Conservation (phyloP, 106 monocot species). For the Acanthochlamys bracteata region DNA sequence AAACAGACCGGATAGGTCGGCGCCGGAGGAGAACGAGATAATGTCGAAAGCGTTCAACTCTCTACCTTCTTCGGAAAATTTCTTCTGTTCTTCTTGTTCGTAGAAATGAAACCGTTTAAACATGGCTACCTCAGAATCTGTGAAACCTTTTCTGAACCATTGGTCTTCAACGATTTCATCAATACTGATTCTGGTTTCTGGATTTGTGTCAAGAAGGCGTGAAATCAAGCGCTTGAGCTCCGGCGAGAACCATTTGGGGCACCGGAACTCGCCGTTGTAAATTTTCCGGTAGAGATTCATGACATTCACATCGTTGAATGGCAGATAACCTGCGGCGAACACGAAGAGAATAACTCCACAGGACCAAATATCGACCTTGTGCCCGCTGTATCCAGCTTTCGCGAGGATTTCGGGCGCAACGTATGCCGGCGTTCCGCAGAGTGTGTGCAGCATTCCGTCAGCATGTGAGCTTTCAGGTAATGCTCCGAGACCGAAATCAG, state of each 20-base stretch:
- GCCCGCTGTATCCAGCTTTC: not conserved
- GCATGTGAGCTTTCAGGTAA: conserved; percentile 3
- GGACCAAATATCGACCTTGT: conserved; percentile 23
- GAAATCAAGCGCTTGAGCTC: conserved; percentile 18
- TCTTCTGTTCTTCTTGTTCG: conserved; percentile 8
- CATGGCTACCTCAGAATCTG: not conserved
- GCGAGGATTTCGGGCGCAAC: conserved; percentile 29
- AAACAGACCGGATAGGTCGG: conserved; percentile 32
- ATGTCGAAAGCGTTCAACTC: conserved; percentile 45
- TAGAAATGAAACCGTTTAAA: not conserved
- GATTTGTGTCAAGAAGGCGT: conserved; percentile 25
- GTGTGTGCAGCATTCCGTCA: conserved; percentile 28
- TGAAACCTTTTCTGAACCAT: conserved; percentile 17
- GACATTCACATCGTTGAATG: conserved; percentile 1
- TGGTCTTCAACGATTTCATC: conserved; percentile 17
- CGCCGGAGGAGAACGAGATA: conserved; percentile 29
- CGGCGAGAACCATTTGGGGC: conserved; percentile 28
- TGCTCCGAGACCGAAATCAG: conserved; percentile 30
- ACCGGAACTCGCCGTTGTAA: conserved; percentile 20
- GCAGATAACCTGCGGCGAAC: conserved; percentile 24
- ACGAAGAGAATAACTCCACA: conserved; percentile 40
- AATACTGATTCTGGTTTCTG: conserved; percentile 25
- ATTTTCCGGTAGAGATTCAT: not conserved
- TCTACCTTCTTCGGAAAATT: conserved; percentile 7
- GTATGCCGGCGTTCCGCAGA: conserved; percentile 26